Evolutionary conservation across 148 eudicot genomes (phyloP).

Genomic region (Dysphania ambrosioides): DNA sequence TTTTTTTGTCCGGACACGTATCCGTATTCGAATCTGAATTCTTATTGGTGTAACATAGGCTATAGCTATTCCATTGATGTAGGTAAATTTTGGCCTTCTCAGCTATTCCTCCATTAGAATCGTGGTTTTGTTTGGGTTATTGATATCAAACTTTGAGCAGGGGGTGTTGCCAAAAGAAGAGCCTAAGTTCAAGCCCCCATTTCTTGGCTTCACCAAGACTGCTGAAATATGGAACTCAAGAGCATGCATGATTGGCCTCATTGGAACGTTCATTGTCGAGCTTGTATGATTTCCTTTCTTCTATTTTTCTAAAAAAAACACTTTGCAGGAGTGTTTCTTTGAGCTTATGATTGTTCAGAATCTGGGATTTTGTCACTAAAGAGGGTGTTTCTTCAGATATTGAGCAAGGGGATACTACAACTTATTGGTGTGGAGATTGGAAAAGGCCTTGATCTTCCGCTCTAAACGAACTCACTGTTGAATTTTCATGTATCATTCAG

Average conservation of each 20-base stretch:
- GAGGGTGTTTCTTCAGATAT: conserved; percentile 44
- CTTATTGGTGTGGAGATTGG: conserved; percentile 85
- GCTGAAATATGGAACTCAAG: conserved; percentile 94
- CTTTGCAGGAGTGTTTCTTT: neutral
- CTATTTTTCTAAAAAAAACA: neutral
- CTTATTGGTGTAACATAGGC: too few relatives aligned
- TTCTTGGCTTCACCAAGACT: conserved; percentile 72
- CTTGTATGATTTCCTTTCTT: conserved; percentile 39
- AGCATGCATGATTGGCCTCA: conserved; percentile 95
- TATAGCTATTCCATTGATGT: too few relatives aligned
- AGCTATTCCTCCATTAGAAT: neutral
- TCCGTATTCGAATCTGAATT: too few relatives aligned
- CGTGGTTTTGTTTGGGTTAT: neutral
- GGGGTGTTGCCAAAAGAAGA: conserved; percentile 70
- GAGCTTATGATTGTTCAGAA: too few relatives aligned
- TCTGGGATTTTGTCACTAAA: neutral
- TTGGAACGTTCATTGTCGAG: conserved; percentile 86
- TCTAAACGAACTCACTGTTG: conserved; percentile 29
- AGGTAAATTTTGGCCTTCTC: too few relatives aligned
- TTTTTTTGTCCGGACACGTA: too few relatives aligned
- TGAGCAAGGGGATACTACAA: conserved; percentile 85
- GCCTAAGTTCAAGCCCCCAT: conserved; percentile 68
- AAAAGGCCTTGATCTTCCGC: conserved; percentile 90
- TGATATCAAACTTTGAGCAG: conserved; percentile 27
- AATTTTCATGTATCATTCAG: neutral